phyloP scores from a whole-genome alignment of 1,139 yeast genomes.

The Yamadazyma trypodendri region DNA sequence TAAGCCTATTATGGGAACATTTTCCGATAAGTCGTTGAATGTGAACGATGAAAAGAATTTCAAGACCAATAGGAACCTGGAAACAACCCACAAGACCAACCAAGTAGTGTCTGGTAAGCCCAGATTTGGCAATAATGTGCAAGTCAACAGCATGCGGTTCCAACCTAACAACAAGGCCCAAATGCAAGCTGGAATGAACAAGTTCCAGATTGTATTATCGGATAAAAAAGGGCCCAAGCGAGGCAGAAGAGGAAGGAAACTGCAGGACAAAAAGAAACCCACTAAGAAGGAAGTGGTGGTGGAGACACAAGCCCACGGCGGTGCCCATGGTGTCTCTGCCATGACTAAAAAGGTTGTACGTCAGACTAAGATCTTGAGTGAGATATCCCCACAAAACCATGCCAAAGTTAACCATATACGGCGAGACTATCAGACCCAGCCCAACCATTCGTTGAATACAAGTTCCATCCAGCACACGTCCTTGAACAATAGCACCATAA shows the following conservation, averaged over 20 bases:
- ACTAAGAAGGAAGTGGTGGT: conserved; percentile 12
- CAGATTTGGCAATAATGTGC: conserved; percentile 9
- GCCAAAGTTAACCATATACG: too few species aligned
- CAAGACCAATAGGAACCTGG: background rate
- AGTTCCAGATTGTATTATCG: conserved; percentile 53
- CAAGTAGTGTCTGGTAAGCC: background rate
- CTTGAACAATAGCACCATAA: background rate
- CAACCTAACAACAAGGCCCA: conserved; percentile 25
- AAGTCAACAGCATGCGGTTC: conserved; percentile 15
- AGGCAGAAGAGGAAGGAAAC: conserved; percentile 23
- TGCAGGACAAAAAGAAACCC: conserved; percentile 7
- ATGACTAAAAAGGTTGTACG: background rate
- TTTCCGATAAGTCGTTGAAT: conserved; percentile 25
- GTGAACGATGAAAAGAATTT: background rate
- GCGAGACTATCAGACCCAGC: too few species aligned
- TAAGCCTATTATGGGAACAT: conserved; percentile 44
- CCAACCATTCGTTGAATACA: too few species aligned
- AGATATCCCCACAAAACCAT: background rate
- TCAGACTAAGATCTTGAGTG: conserved; percentile 3
- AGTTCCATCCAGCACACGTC: too few species aligned
- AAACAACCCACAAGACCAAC: background rate
- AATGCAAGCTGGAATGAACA: conserved; percentile 48
- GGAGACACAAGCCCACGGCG: conserved; percentile 11
- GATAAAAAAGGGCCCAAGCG: conserved; percentile 46
- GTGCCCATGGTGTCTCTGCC: conserved; percentile 6